Percentiles rank a stretch among this genome's conserved stretches.
Evolutionary conservation across 78 protist genomes (phyloP).

Genomic region (Trichosphaerium sp.): DNA sequence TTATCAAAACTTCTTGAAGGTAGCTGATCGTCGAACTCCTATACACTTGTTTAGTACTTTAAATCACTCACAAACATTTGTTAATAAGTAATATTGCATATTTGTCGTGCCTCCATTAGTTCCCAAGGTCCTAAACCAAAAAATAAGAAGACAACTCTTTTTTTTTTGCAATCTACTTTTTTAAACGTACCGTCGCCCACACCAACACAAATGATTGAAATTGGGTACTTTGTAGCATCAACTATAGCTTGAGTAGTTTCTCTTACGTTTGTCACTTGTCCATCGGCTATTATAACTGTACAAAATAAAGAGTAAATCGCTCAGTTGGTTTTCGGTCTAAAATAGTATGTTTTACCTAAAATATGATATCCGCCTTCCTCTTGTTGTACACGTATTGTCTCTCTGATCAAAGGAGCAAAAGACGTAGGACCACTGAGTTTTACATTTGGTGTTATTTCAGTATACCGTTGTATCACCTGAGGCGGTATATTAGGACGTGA

Average conservation of each 20-base stretch:
- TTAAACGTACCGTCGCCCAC: slow-evolving; percentile 64
- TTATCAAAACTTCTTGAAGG: slow-evolving; percentile 38
- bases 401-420: slow-evolving; percentile 6
- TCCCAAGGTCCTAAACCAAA: too few species aligned
- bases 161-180: too few species aligned
- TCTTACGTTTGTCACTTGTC: slow-evolving; percentile 28
- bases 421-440: slow-evolving; percentile 6
- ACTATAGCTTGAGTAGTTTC: slow-evolving; percentile 41
- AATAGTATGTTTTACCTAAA: too few species aligned
- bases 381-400: too few species aligned
- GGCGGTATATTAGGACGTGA: background rate
- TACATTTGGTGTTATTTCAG: background rate
- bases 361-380: too few species aligned
- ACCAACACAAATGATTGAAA: slow-evolving; percentile 61
- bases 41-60: too few species aligned
- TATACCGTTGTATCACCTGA: slow-evolving; percentile 9
- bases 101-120: background rate
- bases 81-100: too few species aligned
- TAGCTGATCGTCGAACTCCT: too few species aligned
- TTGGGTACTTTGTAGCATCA: slow-evolving; percentile 23
- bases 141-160: too few species aligned
- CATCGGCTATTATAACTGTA: slow-evolving; percentile 68
- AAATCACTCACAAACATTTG: too few species aligned
- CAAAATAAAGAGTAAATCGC: too few species aligned
- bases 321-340: too few species aligned